Percentiles rank a stretch among this genome's conserved stretches.
Conservation (phyloP, 2,329 filamentous ascomycete species). For the Colletotrichum eremochloae region DNA sequence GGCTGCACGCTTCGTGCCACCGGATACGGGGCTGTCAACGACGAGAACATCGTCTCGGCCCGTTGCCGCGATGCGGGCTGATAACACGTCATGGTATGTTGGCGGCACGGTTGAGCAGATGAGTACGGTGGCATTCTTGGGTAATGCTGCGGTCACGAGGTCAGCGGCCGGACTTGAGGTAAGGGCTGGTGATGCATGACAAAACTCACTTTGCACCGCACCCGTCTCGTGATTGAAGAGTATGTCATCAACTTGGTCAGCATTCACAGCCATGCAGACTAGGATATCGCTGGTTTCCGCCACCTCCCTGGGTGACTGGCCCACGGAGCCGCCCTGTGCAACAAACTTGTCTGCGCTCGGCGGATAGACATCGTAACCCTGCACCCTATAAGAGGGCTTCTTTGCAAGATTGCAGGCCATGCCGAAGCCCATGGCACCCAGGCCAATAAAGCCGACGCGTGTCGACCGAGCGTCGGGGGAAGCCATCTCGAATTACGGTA, state of each 20-base stretch:
- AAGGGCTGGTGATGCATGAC: background rate
- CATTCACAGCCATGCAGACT: slow-evolving; percentile 54
- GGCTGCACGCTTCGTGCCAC: slow-evolving; percentile 76
- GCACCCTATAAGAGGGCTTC: slow-evolving; percentile 48
- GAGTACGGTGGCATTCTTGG: slow-evolving; percentile 43
- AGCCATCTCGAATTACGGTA: slow-evolving; percentile 21
- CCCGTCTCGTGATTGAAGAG: slow-evolving; percentile 50
- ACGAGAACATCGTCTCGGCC: slow-evolving; percentile 56
- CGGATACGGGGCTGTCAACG: slow-evolving; percentile 80
- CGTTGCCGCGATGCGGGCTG: slow-evolving; percentile 29
- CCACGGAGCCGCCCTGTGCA: slow-evolving; percentile 44
- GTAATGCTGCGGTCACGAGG: slow-evolving; percentile 33
- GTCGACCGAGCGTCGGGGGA: slow-evolving; percentile 22
- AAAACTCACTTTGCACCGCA: slow-evolving; percentile 41
- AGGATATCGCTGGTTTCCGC: slow-evolving; percentile 48
- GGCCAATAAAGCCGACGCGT: slow-evolving; percentile 52
- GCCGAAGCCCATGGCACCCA: slow-evolving; percentile 56
- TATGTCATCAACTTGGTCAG: slow-evolving; percentile 50
- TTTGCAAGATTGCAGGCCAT: slow-evolving; percentile 53
- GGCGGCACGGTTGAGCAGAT: slow-evolving; percentile 55
- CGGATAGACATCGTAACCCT: slow-evolving; percentile 50
- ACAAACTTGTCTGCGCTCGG: slow-evolving; percentile 49
- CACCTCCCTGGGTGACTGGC: slow-evolving; percentile 47
- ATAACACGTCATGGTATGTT: slow-evolving; percentile 42
- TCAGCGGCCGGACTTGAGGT: background rate